Conservation (phyloP, 2,329 filamentous ascomycete species). For the Trichoderma guizhouense region DNA sequence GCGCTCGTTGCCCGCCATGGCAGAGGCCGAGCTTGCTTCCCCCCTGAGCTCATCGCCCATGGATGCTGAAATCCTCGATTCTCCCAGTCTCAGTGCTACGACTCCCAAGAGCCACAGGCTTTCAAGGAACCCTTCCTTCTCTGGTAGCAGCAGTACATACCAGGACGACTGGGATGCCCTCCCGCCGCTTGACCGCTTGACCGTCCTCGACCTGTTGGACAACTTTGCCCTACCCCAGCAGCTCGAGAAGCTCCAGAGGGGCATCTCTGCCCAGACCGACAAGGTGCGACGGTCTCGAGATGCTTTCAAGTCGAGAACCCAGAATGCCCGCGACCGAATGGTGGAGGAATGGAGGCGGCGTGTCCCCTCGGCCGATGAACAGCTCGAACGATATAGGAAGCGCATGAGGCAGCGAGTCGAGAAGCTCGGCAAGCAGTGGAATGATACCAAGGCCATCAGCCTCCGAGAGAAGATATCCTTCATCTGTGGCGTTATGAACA, state of each 20-base stretch:
- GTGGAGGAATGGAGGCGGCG: conserved; percentile 90
- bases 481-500: conserved; percentile 93
- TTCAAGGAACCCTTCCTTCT: conserved; percentile 77
- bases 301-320: conserved; percentile 70
- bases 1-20: conserved; percentile 30
- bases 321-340: conserved; percentile 80
- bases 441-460: conserved; percentile 83
- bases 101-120: conserved; percentile 52
- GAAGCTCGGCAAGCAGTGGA: conserved; percentile 80
- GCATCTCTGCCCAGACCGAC: conserved; percentile 76
- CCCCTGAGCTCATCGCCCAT: conserved; percentile 43
- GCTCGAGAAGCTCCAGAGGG: conserved; percentile 84
- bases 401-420: conserved; percentile 89
- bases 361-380: conserved; percentile 83
- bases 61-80: conserved; percentile 45
- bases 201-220: conserved; percentile 89
- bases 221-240: conserved; percentile 88
- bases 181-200: conserved; percentile 83
- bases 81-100: conserved; percentile 48
- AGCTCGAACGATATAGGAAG: conserved; percentile 83
- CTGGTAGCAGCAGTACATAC: conserved; percentile 78
- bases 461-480: conserved; percentile 92
- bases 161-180: conserved; percentile 86
- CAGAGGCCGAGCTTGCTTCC: conserved; percentile 40
- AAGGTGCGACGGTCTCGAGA: conserved; percentile 81